Conservation (phyloP, 2,329 filamentous ascomycete genomes). For the Aspergillus sp. region DNA sequence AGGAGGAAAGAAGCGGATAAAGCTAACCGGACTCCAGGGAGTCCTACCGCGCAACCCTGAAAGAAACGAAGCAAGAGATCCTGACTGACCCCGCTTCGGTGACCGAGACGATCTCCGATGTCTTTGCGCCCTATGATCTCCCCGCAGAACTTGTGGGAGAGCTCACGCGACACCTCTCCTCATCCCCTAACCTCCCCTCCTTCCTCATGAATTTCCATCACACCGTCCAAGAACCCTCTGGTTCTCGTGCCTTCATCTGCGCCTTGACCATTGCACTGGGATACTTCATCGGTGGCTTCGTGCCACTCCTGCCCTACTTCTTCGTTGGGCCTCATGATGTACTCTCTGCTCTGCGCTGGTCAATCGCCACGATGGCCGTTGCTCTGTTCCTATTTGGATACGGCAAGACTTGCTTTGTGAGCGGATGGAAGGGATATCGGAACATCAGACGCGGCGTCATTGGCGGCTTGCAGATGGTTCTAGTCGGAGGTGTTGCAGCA, state of each 20-base stretch:
- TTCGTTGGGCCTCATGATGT: slow-evolving; percentile 73
- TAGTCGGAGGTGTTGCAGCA: slow-evolving; percentile 43
- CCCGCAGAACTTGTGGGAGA: slow-evolving; percentile 37
- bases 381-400: slow-evolving; percentile 55
- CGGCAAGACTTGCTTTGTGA: slow-evolving; percentile 48
- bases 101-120: slow-evolving; percentile 36
- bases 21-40: slow-evolving; percentile 27
- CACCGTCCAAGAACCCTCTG: slow-evolving; percentile 41
- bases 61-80: slow-evolving; percentile 37
- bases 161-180: slow-evolving; percentile 38
- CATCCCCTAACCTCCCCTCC: slow-evolving; percentile 39
- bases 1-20: neutral
- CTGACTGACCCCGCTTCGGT: slow-evolving; percentile 33
- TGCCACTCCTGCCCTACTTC: slow-evolving; percentile 58
- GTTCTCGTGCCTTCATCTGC: slow-evolving; percentile 39
- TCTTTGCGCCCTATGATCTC: slow-evolving; percentile 44
- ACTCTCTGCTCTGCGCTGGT: slow-evolving; percentile 69
- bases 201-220: slow-evolving; percentile 48
- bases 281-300: slow-evolving; percentile 48
- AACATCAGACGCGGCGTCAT: slow-evolving; percentile 37
- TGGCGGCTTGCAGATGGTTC: slow-evolving; percentile 43
- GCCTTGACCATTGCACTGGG: slow-evolving; percentile 44
- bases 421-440: slow-evolving; percentile 36
- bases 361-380: slow-evolving; percentile 54
- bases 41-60: slow-evolving; percentile 43